Conservation (phyloP, 352 stramenopile genomes). For the Pythium phragmitis region DNA sequence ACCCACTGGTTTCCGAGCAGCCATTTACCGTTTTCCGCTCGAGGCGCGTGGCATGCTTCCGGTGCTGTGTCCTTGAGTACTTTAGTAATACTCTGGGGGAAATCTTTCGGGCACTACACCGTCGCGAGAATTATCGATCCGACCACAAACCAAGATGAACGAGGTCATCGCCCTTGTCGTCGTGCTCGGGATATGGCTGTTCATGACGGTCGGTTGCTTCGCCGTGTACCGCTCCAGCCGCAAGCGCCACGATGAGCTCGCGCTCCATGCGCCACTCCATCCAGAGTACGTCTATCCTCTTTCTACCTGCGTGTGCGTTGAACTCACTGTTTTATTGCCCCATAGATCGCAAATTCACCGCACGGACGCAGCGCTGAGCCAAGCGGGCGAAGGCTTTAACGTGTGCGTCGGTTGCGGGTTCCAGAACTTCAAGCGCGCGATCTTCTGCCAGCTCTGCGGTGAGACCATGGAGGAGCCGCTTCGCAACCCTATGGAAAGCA, state of each 20-base stretch:
- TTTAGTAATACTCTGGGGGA: no score
- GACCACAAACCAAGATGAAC: slow-evolving; percentile 11
- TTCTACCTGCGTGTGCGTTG: not conserved
- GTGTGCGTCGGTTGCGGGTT: slow-evolving; percentile 37
- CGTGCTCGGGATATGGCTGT: slow-evolving; percentile 21
- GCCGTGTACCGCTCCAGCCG: slow-evolving; percentile 10
- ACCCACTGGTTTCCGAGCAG: no score
- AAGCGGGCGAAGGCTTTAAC: slow-evolving; percentile 42
- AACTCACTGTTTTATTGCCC: not conserved
- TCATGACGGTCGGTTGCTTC: slow-evolving; percentile 19
- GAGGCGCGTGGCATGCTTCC: no score
- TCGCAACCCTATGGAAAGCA: slow-evolving; percentile 18
- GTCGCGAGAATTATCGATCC: not conserved
- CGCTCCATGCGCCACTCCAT: slow-evolving; percentile 27
- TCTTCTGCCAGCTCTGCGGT: slow-evolving; percentile 43
- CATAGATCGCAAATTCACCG: slow-evolving; percentile 30
- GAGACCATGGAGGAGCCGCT: slow-evolving; percentile 21
- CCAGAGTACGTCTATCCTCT: slow-evolving; percentile 19
- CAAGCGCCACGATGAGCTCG: slow-evolving; percentile 16
- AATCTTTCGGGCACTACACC: no score
- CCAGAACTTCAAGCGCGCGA: slow-evolving; percentile 44
- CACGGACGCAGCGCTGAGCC: slow-evolving; percentile 36
- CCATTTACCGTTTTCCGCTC: no score
- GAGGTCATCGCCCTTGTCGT: slow-evolving; percentile 16
- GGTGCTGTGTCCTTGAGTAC: no score